Conservation (phyloP, 331 rosid genomes). For the Phaseolus coccineus region DNA sequence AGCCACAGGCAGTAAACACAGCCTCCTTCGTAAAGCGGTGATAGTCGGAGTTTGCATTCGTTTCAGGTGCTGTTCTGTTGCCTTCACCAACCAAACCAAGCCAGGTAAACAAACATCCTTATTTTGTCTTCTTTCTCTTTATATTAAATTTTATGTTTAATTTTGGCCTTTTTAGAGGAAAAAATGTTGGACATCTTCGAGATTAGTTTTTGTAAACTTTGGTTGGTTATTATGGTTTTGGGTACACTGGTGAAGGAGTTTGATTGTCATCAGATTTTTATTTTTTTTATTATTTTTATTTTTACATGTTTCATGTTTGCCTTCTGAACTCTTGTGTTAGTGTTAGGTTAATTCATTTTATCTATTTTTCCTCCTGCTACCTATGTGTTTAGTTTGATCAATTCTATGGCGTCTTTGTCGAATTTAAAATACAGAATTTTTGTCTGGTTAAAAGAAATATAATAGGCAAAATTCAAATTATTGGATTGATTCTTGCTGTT, state of each 20-base stretch:
- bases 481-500: not conserved
- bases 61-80: not conserved
- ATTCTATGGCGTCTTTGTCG: not conserved
- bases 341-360: too few species aligned
- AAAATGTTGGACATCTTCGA: not conserved
- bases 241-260: too few species aligned
- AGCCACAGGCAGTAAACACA: not conserved
- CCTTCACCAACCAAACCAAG: constrained; percentile 13
- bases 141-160: not conserved
- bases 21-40: not conserved
- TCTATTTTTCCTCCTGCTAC: too few species aligned
- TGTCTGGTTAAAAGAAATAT: not conserved
- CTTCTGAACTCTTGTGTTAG: too few species aligned
- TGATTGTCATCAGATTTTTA: too few species aligned
- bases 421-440: not conserved
- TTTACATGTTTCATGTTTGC: too few species aligned
- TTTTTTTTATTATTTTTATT: too few species aligned
- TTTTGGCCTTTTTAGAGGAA: not conserved
- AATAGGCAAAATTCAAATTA: not conserved
- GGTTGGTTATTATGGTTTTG: not conserved
- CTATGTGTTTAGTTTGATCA: not conserved
- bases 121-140: not conserved
- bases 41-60: constrained; percentile 1
- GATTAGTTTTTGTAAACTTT: too few species aligned
- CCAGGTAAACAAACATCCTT: constrained; percentile 13